A percentile compares a stretch with the other conserved stretches of the same genome.
These are phyloP conservation scores for Scutellaria minor DNA, from an alignment of 257 asterid genomes.

Conservation along the genomic window DNA sequence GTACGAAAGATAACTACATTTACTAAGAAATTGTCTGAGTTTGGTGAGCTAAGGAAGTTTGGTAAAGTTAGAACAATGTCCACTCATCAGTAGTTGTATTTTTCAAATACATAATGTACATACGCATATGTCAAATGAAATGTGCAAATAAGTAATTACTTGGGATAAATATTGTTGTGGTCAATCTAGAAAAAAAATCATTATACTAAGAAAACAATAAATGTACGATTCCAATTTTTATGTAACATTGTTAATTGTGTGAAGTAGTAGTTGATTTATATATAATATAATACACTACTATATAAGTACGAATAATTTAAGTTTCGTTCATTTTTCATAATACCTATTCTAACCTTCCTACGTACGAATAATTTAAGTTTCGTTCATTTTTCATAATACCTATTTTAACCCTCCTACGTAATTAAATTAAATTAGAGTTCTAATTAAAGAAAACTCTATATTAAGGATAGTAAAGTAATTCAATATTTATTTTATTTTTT, in stretches of 20 bases:
- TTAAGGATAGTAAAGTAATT: too few relatives aligned
- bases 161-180: background rate
- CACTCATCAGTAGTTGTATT: background rate
- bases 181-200: background rate
- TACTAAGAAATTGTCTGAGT: background rate
- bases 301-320: too few relatives aligned
- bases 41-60: constrained; percentile 18
- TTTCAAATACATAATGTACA: background rate
- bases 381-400: too few relatives aligned
- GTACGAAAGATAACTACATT: background rate
- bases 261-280: constrained; percentile 1
- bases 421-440: too few relatives aligned
- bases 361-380: too few relatives aligned
- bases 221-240: background rate
- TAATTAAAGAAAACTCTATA: too few relatives aligned
- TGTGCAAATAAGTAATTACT: background rate
- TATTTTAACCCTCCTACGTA: too few relatives aligned
- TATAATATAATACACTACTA: too few relatives aligned
- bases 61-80: background rate
- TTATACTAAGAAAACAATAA: background rate
- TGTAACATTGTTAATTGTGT: background rate
- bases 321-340: too few relatives aligned
- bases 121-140: background rate
- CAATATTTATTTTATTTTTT: too few relatives aligned
- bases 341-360: too few relatives aligned